A percentile compares a stretch with the other conserved stretches of the same genome.
Evolutionary conservation across 352 stramenopile species (phyloP).

Genomic region (Phytophthora fragariae): DNA sequence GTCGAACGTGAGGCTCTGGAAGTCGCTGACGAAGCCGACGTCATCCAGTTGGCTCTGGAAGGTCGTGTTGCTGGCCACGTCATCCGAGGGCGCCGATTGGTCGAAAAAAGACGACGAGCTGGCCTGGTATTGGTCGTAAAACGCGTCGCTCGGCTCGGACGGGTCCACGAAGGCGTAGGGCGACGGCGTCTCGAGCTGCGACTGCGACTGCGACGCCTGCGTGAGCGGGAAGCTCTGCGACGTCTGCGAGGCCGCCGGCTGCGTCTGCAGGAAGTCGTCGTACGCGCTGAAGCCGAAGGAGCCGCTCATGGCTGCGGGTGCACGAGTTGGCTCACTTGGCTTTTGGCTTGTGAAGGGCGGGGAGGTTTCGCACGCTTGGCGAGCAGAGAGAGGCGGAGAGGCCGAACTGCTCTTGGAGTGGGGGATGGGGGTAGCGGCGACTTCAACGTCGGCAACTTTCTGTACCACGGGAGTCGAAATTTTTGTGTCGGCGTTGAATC

Average conservation of each 20-base stretch:
- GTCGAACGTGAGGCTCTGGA: conserved; percentile 75
- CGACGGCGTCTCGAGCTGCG: conserved; percentile 41
- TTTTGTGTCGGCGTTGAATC: neutral
- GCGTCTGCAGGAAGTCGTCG: conserved; percentile 67
- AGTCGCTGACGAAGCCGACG: conserved; percentile 49
- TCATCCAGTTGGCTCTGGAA: conserved; percentile 60
- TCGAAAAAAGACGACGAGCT: conserved; percentile 35
- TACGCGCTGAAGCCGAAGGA: conserved; percentile 60
- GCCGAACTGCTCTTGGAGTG: neutral
- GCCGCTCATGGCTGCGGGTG: conserved; percentile 37
- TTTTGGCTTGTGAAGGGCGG: conserved; percentile 15
- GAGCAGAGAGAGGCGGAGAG: neutral
- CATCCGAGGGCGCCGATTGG: conserved; percentile 30
- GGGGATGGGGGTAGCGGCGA: neutral
- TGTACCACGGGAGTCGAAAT: neutral
- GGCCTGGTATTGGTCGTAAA: conserved; percentile 74
- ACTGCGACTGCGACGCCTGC: conserved; percentile 52
- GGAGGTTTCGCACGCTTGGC: neutral
- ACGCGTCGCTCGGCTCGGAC: conserved; percentile 38
- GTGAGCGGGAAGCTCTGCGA: conserved; percentile 53
- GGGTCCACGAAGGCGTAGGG: conserved; percentile 81
- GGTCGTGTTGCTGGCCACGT: conserved; percentile 26
- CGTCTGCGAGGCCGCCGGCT: conserved; percentile 26
- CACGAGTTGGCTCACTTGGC: neutral
- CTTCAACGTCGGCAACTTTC: conserved; percentile 19